A percentile compares a stretch with the other conserved stretches of the same genome.
phyloP scores from a whole-genome alignment of 345 rosid genomes.

The Acer yangbiense region DNA sequence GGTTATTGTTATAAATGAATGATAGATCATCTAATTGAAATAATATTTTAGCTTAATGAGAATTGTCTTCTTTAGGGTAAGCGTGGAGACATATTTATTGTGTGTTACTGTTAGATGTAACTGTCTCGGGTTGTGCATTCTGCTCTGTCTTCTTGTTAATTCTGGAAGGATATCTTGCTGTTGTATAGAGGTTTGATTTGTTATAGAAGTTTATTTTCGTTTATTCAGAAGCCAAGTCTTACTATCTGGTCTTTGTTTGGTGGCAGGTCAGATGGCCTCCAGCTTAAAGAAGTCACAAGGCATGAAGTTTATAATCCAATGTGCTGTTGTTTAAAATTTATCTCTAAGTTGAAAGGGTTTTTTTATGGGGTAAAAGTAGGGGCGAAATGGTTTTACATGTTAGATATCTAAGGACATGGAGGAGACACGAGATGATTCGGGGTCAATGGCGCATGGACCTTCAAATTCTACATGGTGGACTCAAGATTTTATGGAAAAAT shows the following conservation, averaged over 20 bases:
- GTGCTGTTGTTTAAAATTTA: slow-evolving; percentile 37
- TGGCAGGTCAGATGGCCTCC: slow-evolving; percentile 57
- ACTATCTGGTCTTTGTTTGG: slow-evolving; percentile 24
- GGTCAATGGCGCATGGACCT: slow-evolving; percentile 70
- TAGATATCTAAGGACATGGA: slow-evolving; percentile 67
- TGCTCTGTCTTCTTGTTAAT: background rate
- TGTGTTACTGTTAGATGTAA: background rate
- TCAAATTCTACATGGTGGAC: slow-evolving; percentile 83
- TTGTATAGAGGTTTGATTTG: background rate
- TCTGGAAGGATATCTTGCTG: slow-evolving; percentile 1
- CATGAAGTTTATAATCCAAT: slow-evolving; percentile 32
- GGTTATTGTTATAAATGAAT: background rate
- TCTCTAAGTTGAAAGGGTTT: slow-evolving; percentile 27
- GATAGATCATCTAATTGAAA: background rate
- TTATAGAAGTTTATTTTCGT: background rate
- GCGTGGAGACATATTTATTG: background rate
- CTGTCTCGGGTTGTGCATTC: background rate
- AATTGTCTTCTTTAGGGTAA: background rate
- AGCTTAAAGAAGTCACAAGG: slow-evolving; percentile 38
- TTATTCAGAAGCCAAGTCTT: slow-evolving; percentile 14
- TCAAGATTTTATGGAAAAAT: slow-evolving; percentile 77
- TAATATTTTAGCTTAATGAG: background rate
- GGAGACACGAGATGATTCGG: slow-evolving; percentile 71
- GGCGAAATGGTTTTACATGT: slow-evolving; percentile 65
- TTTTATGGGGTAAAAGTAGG: slow-evolving; percentile 57